Base-by-base conservation (phyloP, 2,329 filamentous ascomycete species). In the Tolypocladium endophyticum region DNA sequence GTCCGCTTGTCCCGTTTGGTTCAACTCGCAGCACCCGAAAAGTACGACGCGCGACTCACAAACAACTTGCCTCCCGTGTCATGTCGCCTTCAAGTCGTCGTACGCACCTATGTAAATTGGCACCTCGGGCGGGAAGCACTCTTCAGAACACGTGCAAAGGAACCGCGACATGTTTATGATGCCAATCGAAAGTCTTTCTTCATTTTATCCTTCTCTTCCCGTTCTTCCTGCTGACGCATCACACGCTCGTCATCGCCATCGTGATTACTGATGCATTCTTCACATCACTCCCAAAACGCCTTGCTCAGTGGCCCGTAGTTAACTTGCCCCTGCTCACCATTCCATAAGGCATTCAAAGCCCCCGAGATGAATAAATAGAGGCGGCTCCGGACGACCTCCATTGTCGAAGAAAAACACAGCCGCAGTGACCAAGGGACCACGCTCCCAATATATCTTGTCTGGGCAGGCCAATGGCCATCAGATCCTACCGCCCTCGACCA, bases 401-500 rank as follows among this genome's bases (percentile, higher is more conserved):
- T 35, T 1, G 7, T 23, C 9, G 20, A 52, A 35, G 20, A 53
- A 35, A 53, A 8, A 53, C 28, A 6, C 18, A 11, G 30, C 4
- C 7, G 30, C 30, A n/a, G 50, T 23, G 30, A 23, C 3, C 9
- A 23, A 53, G 50, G 4, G 12, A 5, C 12, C 30, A 12, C 20
- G 18, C 50, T 33, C 30, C 18, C 47, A 12, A n/a, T n/a, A 28
- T 28, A 33, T 11, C 18, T 5, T 28, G 23, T 16, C 43, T 16
- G 23, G 7, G 23, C 23, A 47, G 43, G 7, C 23, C 45, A 50
- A 30, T 16, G 25, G 28, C 23, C 30, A 14, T 65, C 70, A 79
- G 55, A 81, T 82, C 57, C 73, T 75, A 8, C 78, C 78, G 4
- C 83, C 83, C 62, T 83, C 79, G 12, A 89, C 80, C 60, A 89